A percentile compares a stretch with the other conserved stretches of the same genome.
Evolutionary conservation across 306 rosid species (phyloP).

Genomic region (Morella rubra): DNA sequence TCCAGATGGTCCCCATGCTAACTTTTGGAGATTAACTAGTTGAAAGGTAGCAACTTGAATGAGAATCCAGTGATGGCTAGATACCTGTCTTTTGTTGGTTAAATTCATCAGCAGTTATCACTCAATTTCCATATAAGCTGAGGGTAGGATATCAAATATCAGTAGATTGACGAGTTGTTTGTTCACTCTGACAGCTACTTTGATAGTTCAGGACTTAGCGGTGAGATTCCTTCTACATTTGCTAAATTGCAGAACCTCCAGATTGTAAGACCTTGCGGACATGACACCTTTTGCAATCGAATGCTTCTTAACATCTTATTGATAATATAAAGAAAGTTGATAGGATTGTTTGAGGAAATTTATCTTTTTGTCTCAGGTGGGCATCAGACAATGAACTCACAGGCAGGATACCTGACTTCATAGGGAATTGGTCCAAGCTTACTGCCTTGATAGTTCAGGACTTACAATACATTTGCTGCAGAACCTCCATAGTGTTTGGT

Average conservation of each 20-base stretch:
- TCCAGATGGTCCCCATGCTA: not conserved
- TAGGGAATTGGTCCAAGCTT: slow-evolving; percentile 71
- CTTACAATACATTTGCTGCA: too few species aligned
- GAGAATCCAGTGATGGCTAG: not conserved
- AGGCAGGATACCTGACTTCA: slow-evolving; percentile 71
- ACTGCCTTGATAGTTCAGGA: too few species aligned
- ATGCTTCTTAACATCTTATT: not conserved
- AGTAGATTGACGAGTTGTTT: not conserved
- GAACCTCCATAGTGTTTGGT: too few species aligned
- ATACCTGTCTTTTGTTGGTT: not conserved
- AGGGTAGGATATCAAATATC: not conserved
- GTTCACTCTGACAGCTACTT: slow-evolving; percentile 51
- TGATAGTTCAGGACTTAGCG: slow-evolving; percentile 74
- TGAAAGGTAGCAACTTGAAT: not conserved
- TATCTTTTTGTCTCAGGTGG: slow-evolving; percentile 51
- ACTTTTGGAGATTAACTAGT: not conserved
- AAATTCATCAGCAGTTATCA: not conserved
- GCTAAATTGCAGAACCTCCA: slow-evolving; percentile 45
- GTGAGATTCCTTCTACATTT: slow-evolving; percentile 77
- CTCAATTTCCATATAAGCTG: not conserved
- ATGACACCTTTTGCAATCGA: not conserved
- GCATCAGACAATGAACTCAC: slow-evolving; percentile 63
- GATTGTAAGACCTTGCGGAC: slow-evolving; percentile 51
- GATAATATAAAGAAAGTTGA: not conserved
- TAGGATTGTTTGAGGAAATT: not conserved